Base-by-base conservation (phyloP, 1,139 yeast species). In the Saccharomyces uvarum region DNA sequence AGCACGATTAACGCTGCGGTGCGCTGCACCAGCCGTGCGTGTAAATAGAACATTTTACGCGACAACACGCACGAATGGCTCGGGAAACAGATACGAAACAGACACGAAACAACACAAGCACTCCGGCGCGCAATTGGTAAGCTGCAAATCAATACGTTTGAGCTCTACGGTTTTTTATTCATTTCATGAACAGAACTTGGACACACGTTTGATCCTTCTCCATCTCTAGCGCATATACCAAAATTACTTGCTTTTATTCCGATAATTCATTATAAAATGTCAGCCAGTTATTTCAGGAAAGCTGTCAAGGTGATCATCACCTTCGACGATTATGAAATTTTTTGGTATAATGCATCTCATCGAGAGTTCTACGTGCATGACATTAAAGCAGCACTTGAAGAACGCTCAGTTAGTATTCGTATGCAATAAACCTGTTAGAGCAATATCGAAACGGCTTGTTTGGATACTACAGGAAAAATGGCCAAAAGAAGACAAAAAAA, bases 401-500 rank as follows among this genome's bases (percentile, higher is more conserved):
- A 8, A 16, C 26, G 21, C 9, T 11, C 21, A 33, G 13, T 4
- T 38, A 19, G 19, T 3, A 16, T 9, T 38, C 24, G 24, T 7
- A 9, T 19, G 21, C 4, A 32, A 32, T 13, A 14, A 4, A 38
- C 2, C n/a, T 16, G n/a, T 6, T 16, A 38, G 44, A 11, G 11
- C 21, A 13, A 11, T 19, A 38, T 38, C 24, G 13, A 11, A 2
- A 8, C 9, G 3, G 5, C 13, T 9, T 8, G 11, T 13, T 9
- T 16, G 19, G 26, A 38, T 9, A 38, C 19, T 38, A 9, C 11
- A 7, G 6, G 24, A 16, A 16, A 16, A 11, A 48, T 52, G 54
- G 49, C 48, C 11, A 52, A 38, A 11, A 41, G 54, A 24, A 52
- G 49, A 27, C 46, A n/a, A 8, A 52, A 52, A 42, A 52, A 52